Base-by-base conservation (phyloP, 2,329 filamentous ascomycete species). In the Nemania sp. region DNA sequence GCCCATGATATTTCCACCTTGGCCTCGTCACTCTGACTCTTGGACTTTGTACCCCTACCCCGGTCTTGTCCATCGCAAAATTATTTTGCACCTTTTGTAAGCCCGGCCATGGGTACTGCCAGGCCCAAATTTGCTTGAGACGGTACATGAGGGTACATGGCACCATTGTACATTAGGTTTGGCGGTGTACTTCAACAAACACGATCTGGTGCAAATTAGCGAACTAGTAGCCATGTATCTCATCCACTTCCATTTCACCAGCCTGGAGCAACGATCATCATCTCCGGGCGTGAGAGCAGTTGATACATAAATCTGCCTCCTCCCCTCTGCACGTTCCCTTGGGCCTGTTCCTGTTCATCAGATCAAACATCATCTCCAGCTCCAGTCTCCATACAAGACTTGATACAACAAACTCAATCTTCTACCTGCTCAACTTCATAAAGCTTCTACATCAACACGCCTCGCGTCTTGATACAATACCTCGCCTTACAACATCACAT, bases 291-390 rank as follows among this genome's bases (percentile, higher is more conserved):
- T 55, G 50, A n/a, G 55, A 47, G 45, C 53, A 54, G 17, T 62
- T 63, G 59, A 72, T 72, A 74, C 70, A 72, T 73, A 74, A 72
- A 68, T 64, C 59, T 64, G 49, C 59, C 66, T 63, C 59, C 65
- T 65, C 68, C 70, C 66, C 67, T 59, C 67, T 57, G 50, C 35
- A n/a, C 20, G 18, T 35, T 46, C 60, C 47, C 35, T 59, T 65
- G 58, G 57, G 52, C 29, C 55, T 53, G 20, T 46, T 50, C 55
- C 60, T 59, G 58, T 57, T 59, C 71, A 70, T 54, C 66, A 70
- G 59, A 68, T 58, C 65, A 60, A 62, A 62, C 50, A 63, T 55
- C 54, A 57, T 46, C 20, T 55, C 53, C 57, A 54, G 47, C 62
- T 57, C 49, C 50, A 46, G 39, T 46, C 57, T 52, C 39, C 25